These are phyloP conservation scores for Quercus lobata DNA, from an alignment of 331 rosid species.

Conservation along the genomic window DNA sequence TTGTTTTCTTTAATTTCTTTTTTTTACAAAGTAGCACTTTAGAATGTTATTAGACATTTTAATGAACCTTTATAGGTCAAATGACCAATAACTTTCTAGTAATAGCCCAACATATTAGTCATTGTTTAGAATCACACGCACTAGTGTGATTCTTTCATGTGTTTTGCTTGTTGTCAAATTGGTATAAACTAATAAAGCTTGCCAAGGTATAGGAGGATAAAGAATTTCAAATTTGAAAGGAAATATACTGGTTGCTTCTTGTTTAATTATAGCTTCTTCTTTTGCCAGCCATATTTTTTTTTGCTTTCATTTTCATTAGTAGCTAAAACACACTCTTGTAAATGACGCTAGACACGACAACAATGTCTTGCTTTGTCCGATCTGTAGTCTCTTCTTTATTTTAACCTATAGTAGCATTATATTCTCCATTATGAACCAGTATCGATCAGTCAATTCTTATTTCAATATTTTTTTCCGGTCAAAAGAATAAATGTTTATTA, in stretches of 20 bases:
- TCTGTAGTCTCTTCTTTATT: not conserved
- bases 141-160: not conserved
- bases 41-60: not conserved
- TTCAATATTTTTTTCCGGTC: too few relatives aligned
- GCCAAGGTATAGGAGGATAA: not conserved
- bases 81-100: not conserved
- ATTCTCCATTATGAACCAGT: not conserved
- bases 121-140: not conserved
- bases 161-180: not conserved
- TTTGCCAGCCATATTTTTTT: not conserved
- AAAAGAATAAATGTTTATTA: too few relatives aligned
- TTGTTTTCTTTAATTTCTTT: not conserved
- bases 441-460: too few relatives aligned
- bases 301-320: not conserved
- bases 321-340: not conserved
- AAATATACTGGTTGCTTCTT: not conserved
- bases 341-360: not conserved
- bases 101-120: not conserved
- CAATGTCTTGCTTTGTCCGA: not conserved
- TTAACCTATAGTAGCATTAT: not conserved
- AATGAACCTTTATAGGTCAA: not conserved
- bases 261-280: not conserved
- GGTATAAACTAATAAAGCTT: not conserved
- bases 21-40: not conserved
- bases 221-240: not conserved